These are phyloP conservation scores for Microbotryum silenes-acaulis DNA, from an alignment of 1,284 basidiomycete genomes.

Conservation along the genomic window DNA sequence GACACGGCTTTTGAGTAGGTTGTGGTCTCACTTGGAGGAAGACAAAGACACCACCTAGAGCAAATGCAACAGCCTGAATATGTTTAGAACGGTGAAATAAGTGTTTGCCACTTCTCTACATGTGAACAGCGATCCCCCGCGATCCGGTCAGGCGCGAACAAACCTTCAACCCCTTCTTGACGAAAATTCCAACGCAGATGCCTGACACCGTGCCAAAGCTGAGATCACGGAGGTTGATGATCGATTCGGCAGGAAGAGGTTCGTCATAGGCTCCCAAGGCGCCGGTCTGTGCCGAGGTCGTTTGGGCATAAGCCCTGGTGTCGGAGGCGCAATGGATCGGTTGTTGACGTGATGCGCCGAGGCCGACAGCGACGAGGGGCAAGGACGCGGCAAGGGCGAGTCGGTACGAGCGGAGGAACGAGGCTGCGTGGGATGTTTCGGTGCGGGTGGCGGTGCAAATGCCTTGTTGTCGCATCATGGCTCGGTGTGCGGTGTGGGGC, in stretches of 20 bases:
- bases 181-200: conserved; percentile 34
- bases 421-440: conserved; percentile 1
- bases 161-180: conserved; percentile 35
- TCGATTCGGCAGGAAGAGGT: conserved; percentile 24
- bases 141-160: background rate
- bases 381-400: conserved; percentile 19
- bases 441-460: conserved; percentile 33
- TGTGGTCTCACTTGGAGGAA: conserved; percentile 28
- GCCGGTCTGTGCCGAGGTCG: background rate
- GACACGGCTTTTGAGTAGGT: too few relatives aligned
- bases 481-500: background rate
- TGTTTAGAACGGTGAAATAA: background rate
- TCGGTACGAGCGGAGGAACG: conserved; percentile 23
- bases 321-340: conserved; percentile 25
- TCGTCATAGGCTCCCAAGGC: background rate
- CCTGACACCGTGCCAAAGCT: conserved; percentile 34
- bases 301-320: conserved; percentile 4
- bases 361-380: conserved; percentile 14
- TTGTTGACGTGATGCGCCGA: conserved; percentile 2
- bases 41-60: conserved; percentile 34
- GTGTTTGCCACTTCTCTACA: too few relatives aligned
- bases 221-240: conserved; percentile 28
- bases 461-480: background rate
- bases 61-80: conserved; percentile 29
- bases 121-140: too few relatives aligned